phyloP scores from a whole-genome alignment of 2,329 filamentous ascomycete species.

The Colletotrichum sp. region DNA sequence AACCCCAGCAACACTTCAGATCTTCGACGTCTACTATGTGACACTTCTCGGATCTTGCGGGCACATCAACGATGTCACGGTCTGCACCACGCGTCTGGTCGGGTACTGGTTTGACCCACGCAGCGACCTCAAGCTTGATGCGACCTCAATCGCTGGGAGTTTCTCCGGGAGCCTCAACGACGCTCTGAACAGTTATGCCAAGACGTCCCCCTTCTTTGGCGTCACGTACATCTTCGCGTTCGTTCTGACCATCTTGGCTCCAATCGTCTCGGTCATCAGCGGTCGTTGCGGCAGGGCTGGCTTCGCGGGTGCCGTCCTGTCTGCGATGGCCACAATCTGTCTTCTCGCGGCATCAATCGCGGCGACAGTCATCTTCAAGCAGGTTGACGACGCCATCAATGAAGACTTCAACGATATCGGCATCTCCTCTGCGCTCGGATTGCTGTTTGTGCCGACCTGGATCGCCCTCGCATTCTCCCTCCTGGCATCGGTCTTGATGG shows the following conservation, averaged over 20 bases:
- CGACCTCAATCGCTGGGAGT: conserved; percentile 25
- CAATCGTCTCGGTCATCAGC: conserved; percentile 24
- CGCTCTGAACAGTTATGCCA: conserved; percentile 30
- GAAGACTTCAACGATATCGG: conserved; percentile 27
- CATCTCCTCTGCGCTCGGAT: conserved; percentile 25
- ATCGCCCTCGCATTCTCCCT: conserved; percentile 28
- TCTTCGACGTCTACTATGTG: conserved; percentile 34
- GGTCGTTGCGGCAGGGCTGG: conserved; percentile 19
- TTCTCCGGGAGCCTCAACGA: conserved; percentile 24
- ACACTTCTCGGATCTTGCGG: conserved; percentile 37
- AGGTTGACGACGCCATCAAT: conserved; percentile 30
- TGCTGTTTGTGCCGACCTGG: conserved; percentile 31
- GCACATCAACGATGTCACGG: conserved; percentile 23
- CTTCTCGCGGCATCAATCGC: conserved; percentile 31
- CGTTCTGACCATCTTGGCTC: conserved; percentile 26
- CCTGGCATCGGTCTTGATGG: conserved; percentile 21
- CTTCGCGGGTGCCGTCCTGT: conserved; percentile 22
- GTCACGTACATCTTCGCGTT: conserved; percentile 32
- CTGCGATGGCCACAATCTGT: conserved; percentile 27
- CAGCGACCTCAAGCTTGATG: conserved; percentile 33
- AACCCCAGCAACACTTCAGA: conserved; percentile 30
- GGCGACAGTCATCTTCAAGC: conserved; percentile 27
- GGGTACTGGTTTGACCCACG: conserved; percentile 35
- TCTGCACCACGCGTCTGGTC: conserved; percentile 31
- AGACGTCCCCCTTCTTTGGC: conserved; percentile 30